Conservation (phyloP, 345 rosid genomes). For the Melaleuca quinquenervia region DNA sequence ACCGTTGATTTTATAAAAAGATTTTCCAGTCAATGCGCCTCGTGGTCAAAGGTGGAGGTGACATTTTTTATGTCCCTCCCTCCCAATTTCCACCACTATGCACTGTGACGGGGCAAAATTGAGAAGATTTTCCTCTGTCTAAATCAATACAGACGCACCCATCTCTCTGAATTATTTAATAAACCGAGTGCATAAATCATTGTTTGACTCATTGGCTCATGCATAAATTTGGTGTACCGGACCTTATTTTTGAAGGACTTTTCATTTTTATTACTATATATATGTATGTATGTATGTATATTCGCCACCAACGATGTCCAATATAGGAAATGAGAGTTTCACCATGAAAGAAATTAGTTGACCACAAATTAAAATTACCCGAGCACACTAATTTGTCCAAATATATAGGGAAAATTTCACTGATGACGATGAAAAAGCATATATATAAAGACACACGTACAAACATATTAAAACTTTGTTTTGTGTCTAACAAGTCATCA, state of each 20-base stretch:
- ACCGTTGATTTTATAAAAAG: background rate
- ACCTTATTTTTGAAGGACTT: background rate
- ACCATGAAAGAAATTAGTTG: background rate
- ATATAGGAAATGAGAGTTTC: background rate
- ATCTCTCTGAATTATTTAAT: background rate
- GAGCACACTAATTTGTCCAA: background rate
- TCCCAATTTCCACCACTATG: background rate
- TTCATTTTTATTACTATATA: background rate
- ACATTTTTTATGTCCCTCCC: background rate
- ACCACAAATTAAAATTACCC: background rate
- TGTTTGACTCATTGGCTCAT: background rate
- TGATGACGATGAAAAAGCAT: no score
- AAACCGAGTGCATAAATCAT: background rate
- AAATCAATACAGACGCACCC: background rate
- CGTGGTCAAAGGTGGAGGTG: background rate
- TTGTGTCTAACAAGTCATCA: background rate
- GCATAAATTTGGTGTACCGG: background rate
- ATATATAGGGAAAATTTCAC: background rate
- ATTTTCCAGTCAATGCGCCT: background rate
- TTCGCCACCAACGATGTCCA: background rate
- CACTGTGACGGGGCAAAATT: background rate
- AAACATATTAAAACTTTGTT: background rate
- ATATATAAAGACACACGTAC: no score
- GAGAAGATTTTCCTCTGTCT: background rate
- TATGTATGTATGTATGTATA: no score